Evolutionary conservation across 108 stramenopile genomes (phyloP), one percentile per base, ranked within the genome.

Genomic region (Cyclotella baltica): DNA sequence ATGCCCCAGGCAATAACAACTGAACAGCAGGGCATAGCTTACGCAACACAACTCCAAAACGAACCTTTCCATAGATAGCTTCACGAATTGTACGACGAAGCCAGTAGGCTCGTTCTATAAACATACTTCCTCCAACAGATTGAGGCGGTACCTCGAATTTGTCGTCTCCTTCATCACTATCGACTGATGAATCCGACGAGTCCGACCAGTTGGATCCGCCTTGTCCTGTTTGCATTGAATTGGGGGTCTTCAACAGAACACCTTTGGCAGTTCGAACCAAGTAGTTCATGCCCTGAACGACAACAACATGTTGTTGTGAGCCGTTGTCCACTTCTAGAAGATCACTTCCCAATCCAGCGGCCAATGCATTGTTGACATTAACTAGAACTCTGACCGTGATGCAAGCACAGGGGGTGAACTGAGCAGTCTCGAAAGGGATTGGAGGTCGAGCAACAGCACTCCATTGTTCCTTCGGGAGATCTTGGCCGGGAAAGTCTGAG

Each of bases 31-130:
- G 75, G 25, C 56, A 38, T 38, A 83, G 11, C 76, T 87, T 79
- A 33, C 86, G 86, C 37, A 95, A 74, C 5, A 93, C 85, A 5
- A 90, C 75, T 5, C 89, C 94, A 69, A 89, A 89, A 3, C 89
- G 72, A 0, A 95, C 94, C 16, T 87, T 68, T 3, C 94, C 94
- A 63, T 93, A 93, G 37, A 95, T 95, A 19, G 94, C 94, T 65
- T 88, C 88, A 28, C 94, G 86, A 16, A 95, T 77, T 28, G 89
- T 87, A 19, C 91, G 75, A 50, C 91, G 90, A 36, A 95, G 80
- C 94, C 94, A 95, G 64, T 95, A 95, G 29, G 89, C 89, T 27
- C 85, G 80, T 52, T 74, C 78, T 37, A 62, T 56, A 47, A 27
- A 72, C 69, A 36, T 57, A 37, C 13, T 59, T 23, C 47, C 29